These are phyloP conservation scores for Beauveria bassiana DNA, from an alignment of 2,329 filamentous ascomycete species.

Conservation along the genomic window DNA sequence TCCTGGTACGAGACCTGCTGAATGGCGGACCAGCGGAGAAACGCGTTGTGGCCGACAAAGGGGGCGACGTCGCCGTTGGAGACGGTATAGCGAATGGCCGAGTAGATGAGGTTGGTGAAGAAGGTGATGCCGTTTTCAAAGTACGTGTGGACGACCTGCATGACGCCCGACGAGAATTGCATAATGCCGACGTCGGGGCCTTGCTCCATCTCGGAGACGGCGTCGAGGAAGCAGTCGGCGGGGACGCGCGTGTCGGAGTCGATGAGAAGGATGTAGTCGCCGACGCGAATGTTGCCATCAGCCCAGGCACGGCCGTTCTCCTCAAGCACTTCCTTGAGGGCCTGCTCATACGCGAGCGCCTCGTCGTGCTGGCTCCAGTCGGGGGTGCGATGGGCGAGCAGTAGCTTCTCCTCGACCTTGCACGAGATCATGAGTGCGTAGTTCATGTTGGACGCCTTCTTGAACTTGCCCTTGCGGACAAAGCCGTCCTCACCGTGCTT, in stretches of 20 bases:
- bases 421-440: constrained; percentile 56
- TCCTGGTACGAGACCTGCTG: constrained; percentile 33
- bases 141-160: constrained; percentile 65
- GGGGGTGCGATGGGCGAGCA: constrained; percentile 44
- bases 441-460: constrained; percentile 72
- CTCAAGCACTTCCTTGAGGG: constrained; percentile 44
- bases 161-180: constrained; percentile 66
- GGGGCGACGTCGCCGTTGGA: constrained; percentile 65
- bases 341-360: constrained; percentile 51
- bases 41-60: constrained; percentile 72
- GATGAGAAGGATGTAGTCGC: constrained; percentile 59
- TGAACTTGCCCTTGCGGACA: constrained; percentile 56
- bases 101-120: constrained; percentile 74
- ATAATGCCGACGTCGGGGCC: constrained; percentile 64
- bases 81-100: constrained; percentile 62
- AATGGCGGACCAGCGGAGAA: constrained; percentile 56
- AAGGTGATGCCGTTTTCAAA: constrained; percentile 70
- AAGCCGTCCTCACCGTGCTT: constrained; percentile 41
- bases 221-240: constrained; percentile 58
- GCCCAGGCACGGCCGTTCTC: constrained; percentile 43
- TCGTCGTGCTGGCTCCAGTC: constrained; percentile 44
- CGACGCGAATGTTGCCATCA: constrained; percentile 52
- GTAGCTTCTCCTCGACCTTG: constrained; percentile 54
- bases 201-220: constrained; percentile 61
- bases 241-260: constrained; percentile 65